Base-by-base conservation (phyloP, 2,329 filamentous ascomycete species). In the Leptographium wingfieldii region DNA sequence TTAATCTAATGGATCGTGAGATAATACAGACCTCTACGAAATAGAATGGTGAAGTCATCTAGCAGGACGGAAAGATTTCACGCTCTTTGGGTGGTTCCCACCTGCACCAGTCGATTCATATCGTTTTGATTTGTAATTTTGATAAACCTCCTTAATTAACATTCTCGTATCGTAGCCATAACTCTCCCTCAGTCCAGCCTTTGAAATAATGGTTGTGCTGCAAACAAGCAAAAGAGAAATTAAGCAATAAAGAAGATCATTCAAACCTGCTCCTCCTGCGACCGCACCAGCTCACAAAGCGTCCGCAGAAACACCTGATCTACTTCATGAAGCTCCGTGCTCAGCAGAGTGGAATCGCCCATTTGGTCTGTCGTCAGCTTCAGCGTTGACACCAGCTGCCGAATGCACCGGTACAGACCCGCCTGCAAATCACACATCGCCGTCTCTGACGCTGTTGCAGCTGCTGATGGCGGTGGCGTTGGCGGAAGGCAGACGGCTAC, bases 361-460 rank as follows among this genome's bases (percentile, higher is more conserved):
- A 63, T 48, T 53, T 64, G 61, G 27, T 57, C 58, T 14, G 55
- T 61, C 55, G 60, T 62, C 35, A 63, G 63, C 59, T 72, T 72
- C 60, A 82, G 73, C 5, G 80, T 81, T 3, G 74, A 71, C 0
- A 83, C 74, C 2, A 84, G 70, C 19, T 77, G 69, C 2, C 72
- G 72, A 60, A 83, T 77, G 66, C 80, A 83, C 52, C 71, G 72
- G 52, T 75, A 70, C 22, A 84, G 70, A 0, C 78, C 80, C 1
- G 72, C 68, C 38, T 79, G 78, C 1, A 84, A 70, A 29, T 76
- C 75, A 16, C 72, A 69, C 57, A 78, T 68, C 0, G 61, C 48
- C 12, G 72, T 68, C 22, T 59, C 60, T 1, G 58, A 22, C 51
- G 27, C 46, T 6, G 27, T 48, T 35, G 57, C 40, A 33, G 43